A percentile compares a stretch with the other conserved stretches of the same genome.
Conservation (phyloP, 2,329 filamentous ascomycete genomes). For the Mollisia scopiformis region DNA sequence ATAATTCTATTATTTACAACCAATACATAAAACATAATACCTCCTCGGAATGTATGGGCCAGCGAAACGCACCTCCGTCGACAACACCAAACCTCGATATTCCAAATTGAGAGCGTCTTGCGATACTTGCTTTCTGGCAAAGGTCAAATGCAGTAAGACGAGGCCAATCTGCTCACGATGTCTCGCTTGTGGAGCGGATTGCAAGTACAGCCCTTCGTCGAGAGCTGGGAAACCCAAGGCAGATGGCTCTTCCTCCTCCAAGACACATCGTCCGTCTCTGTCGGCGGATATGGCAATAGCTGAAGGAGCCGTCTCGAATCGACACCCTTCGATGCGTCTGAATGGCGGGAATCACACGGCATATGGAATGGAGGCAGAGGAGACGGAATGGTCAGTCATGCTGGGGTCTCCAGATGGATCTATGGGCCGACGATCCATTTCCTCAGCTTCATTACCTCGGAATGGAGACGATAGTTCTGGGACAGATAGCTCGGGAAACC, state of each 20-base stretch:
- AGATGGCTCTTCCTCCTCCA: conserved; percentile 31
- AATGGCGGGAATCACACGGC: conserved; percentile 12
- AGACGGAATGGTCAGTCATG: conserved; percentile 15
- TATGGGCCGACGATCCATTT: conserved; percentile 13
- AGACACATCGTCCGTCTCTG: conserved; percentile 1
- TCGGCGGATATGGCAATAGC: conserved; percentile 9
- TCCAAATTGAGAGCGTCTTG: conserved; percentile 52
- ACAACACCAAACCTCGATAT: conserved; percentile 36
- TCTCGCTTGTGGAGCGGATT: conserved; percentile 51
- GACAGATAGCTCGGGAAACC: conserved; percentile 14
- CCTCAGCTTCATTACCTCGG: conserved; percentile 12
- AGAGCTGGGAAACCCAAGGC: conserved; percentile 53
- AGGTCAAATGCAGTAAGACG: conserved; percentile 58
- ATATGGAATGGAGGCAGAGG: conserved; percentile 19
- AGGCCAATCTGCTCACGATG: conserved; percentile 57
- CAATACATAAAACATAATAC: not conserved
- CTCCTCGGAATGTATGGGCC: conserved; percentile 10
- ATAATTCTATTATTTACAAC: not conserved
- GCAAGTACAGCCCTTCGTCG: conserved; percentile 55
- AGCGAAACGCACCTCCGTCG: conserved; percentile 1
- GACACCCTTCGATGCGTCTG: conserved; percentile 7
- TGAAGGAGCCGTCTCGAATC: conserved; percentile 6
- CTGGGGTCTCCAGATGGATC: conserved; percentile 4
- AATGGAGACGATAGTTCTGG: conserved; percentile 14
- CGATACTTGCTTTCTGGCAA: conserved; percentile 57